phyloP scores from a whole-genome alignment of 495 filamentous ascomycete species.

The Lindgomyces ingoldianus region DNA sequence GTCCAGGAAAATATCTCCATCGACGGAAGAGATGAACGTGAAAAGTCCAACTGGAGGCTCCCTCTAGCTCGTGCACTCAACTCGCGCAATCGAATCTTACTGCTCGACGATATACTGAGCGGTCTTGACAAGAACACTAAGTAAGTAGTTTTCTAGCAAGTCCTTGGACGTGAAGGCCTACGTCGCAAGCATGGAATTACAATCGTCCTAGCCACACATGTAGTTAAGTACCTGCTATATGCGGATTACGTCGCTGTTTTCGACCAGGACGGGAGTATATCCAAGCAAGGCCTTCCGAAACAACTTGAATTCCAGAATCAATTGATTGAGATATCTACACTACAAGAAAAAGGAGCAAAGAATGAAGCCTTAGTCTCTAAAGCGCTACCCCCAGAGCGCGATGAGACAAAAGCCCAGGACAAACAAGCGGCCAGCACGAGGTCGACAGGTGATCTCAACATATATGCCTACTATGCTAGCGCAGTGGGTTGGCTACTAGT shows the following conservation, averaged over 20 bases:
- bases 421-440: conserved; percentile 1
- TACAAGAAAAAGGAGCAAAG: neutral
- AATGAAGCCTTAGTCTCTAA: neutral
- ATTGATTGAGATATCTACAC: neutral
- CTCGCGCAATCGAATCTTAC: neutral
- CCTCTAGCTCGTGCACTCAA: neutral
- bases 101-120: neutral
- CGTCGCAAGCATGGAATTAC: neutral
- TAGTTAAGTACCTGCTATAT: neutral
- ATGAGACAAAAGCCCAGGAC: neutral
- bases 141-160: neutral
- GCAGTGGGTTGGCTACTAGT: neutral
- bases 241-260: neutral
- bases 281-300: too few relatives aligned
- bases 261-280: neutral
- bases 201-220: neutral
- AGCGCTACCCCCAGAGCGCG: neutral
- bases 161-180: neutral
- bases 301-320: neutral
- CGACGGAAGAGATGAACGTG: conserved; percentile 40
- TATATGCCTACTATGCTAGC: neutral
- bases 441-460: neutral
- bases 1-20: conserved; percentile 41
- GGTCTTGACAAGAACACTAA: neutral
- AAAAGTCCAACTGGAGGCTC: conserved; percentile 22